phyloP scores from a whole-genome alignment of 2,329 filamentous ascomycete species.

The Aspergillus jensenii region DNA sequence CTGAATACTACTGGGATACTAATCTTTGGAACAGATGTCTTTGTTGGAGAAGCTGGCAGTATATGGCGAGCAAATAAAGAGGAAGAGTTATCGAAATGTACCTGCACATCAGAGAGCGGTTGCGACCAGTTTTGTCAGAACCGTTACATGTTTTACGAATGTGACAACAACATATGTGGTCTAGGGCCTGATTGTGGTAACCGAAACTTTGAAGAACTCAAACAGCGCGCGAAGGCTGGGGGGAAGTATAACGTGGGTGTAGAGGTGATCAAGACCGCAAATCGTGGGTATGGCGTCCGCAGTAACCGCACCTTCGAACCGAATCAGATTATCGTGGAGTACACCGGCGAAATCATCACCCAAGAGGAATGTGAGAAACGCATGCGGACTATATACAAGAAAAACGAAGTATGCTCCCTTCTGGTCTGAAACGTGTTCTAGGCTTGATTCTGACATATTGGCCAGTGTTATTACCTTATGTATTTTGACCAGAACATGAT shows the following conservation, averaged over 20 bases:
- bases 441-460: conserved; percentile 13
- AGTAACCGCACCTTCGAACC: conserved; percentile 84
- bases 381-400: conserved; percentile 90
- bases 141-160: conserved; percentile 95
- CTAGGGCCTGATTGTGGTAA: conserved; percentile 79
- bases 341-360: conserved; percentile 96
- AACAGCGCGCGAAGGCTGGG: conserved; percentile 70
- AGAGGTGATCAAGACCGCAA: conserved; percentile 86
- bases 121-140: conserved; percentile 93
- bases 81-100: conserved; percentile 73
- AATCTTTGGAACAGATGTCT: conserved; percentile 66
- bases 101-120: conserved; percentile 73
- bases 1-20: conserved; percentile 22
- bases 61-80: conserved; percentile 79
- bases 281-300: conserved; percentile 88
- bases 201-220: conserved; percentile 79
- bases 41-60: conserved; percentile 77
- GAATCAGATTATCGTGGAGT: conserved; percentile 97
- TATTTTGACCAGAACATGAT: conserved; percentile 98
- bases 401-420: conserved; percentile 71
- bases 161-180: conserved; percentile 85
- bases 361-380: conserved; percentile 89
- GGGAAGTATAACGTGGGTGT: conserved; percentile 90
- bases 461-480: conserved; percentile 95
- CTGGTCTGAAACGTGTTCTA: background rate